phyloP scores from a whole-genome alignment of 2,329 filamentous ascomycete species.

The Pseudogymnoascus sp. region DNA sequence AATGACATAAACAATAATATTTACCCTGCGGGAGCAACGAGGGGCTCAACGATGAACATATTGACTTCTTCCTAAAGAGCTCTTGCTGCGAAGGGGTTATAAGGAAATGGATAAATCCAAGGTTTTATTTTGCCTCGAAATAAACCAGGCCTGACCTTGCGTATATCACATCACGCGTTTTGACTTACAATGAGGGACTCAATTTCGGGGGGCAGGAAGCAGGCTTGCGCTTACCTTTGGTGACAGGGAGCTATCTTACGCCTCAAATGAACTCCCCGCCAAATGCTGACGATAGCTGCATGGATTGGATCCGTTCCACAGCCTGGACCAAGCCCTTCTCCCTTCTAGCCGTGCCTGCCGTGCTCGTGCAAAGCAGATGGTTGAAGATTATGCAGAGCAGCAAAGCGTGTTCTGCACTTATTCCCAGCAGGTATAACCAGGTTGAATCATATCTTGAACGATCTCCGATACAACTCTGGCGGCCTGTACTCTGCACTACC shows the following conservation, averaged over 20 bases:
- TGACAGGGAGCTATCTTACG: not conserved
- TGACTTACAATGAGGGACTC: not conserved
- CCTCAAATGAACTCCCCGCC: not conserved
- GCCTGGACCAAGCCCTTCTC: constrained; percentile 8
- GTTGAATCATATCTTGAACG: not conserved
- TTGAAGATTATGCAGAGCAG: not conserved
- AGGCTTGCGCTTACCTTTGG: not conserved
- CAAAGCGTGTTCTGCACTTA: not conserved
- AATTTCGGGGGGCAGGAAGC: not conserved
- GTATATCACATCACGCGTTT: not conserved
- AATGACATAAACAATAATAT: constrained; percentile 11
- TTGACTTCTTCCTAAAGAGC: not conserved
- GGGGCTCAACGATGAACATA: not conserved
- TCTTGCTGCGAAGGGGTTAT: not conserved
- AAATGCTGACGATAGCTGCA: not conserved
- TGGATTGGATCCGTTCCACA: not conserved
- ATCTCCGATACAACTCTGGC: not conserved
- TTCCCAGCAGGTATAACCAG: not conserved
- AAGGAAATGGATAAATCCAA: not conserved
- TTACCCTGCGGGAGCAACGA: not conserved
- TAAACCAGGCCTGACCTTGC: not conserved
- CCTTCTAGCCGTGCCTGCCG: not conserved
- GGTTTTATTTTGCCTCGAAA: not conserved
- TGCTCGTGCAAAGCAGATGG: not conserved
- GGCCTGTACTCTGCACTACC: not conserved